Evolutionary conservation across 106 monocot genomes (phyloP).

Genomic region (Narthecium ossifragum): DNA sequence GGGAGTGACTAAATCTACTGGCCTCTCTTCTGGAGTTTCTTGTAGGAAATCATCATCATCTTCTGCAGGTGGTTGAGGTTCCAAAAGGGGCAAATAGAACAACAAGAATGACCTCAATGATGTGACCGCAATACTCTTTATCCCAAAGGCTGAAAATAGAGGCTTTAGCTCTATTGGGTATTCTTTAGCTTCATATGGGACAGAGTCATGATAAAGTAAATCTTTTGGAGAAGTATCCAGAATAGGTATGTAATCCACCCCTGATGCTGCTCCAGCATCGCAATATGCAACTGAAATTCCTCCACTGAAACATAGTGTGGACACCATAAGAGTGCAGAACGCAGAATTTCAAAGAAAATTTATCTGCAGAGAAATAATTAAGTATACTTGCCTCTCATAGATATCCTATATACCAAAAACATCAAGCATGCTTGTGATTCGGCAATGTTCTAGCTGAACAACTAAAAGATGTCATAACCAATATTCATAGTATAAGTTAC

Average conservation of each 20-base stretch:
- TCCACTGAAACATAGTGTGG: constrained; percentile 13
- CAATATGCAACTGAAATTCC: constrained; percentile 61
- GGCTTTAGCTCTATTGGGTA: constrained; percentile 74
- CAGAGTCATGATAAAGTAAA: constrained; percentile 3
- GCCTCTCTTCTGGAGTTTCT: constrained; percentile 37
- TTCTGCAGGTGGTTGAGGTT: constrained; percentile 40
- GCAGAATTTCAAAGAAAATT: neutral
- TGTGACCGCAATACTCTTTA: constrained; percentile 58
- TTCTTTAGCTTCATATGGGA: constrained; percentile 44
- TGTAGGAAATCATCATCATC: constrained; percentile 61
- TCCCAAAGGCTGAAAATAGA: constrained; percentile 79
- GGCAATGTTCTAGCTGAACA: no score
- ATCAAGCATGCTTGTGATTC: no score
- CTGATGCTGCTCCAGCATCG: constrained; percentile 63
- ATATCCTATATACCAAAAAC: no score
- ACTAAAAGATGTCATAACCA: no score
- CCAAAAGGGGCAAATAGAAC: constrained; percentile 88
- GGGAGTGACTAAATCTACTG: constrained; percentile 67
- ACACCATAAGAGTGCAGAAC: neutral
- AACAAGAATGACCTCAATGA: constrained; percentile 80
- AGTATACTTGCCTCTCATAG: no score
- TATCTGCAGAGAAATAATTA: no score
- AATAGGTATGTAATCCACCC: constrained; percentile 19
- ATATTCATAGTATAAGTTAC: no score
- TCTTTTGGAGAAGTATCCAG: constrained; percentile 16